Evolutionary conservation across 2,329 filamentous ascomycete genomes (phyloP), one percentile per base, ranked within the genome.

Genomic region (Xylaria sp.): DNA sequence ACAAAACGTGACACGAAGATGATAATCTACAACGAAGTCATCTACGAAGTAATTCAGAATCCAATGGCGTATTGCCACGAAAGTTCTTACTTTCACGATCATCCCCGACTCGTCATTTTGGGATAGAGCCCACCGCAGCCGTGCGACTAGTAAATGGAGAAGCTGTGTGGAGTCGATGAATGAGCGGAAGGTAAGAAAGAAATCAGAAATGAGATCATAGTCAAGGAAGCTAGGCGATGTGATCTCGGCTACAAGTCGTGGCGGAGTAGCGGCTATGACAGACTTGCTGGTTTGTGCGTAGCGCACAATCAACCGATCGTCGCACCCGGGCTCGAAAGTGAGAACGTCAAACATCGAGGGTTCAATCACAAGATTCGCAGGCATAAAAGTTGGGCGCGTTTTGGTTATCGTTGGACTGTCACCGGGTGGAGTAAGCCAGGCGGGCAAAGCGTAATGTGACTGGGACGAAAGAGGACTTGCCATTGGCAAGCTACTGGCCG

Each of bases 41-140:
- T 99, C 95, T 58, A 92, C 84, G 69, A 98, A 99, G 77, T 99
- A 99, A 76, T 99, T 99, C 65, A 99, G 79, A 60, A 98, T 94
- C 95, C 95, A 99, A 77, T 99, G 95, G 60, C 95, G 88, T 46
- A 98, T 83, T 7, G 95, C 95, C 25, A 97, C 95, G 79, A 98
- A 99, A 0, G 94, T 96, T 43, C 95, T 87, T 15, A 99, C 96
- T 52, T 94, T 88, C n/a, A 97, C 95, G 55, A 99, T 92, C 73
- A 93, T 91, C 40, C 95, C 95, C 60, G 89, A 88, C 74, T 97
- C 92, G 73, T 96, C 92, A 49, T 85, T 81, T 58, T 92, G 86
- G 50, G 86, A 86, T 51, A 97, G 83, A 0, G 95, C 93, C 95
- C 95, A 99, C 68, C 89, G 84, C 55, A 99, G 79, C 17, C 95